phyloP scores from a whole-genome alignment of 2,329 filamentous ascomycete genomes.

The Exophiala calicioides region DNA sequence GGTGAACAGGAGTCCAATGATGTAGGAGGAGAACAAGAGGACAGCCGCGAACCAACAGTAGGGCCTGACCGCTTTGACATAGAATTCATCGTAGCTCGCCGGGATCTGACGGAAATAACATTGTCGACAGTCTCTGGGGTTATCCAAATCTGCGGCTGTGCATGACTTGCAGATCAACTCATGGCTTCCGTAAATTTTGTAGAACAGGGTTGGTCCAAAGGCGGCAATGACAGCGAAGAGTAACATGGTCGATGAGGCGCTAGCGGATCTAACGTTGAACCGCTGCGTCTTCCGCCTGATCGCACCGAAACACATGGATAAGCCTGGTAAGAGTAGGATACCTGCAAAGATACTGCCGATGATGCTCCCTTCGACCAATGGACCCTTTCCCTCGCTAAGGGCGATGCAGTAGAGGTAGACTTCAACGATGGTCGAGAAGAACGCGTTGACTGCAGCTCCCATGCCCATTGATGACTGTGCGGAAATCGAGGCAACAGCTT shows the following conservation, averaged over 20 bases:
- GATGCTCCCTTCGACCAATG: conserved; percentile 92
- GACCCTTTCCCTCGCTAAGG: conserved; percentile 85
- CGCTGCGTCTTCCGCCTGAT: conserved; percentile 97
- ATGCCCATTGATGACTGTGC: conserved; percentile 98
- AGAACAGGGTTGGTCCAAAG: conserved; percentile 94
- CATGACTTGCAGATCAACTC: conserved; percentile 80
- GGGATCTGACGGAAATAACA: conserved; percentile 93
- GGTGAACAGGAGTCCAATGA: conserved; percentile 93
- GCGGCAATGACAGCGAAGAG: conserved; percentile 93
- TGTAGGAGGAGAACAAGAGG: conserved; percentile 86
- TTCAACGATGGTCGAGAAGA: conserved; percentile 96
- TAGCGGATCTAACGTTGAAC: conserved; percentile 94
- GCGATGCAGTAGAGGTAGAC: conserved; percentile 97
- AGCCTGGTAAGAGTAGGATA: conserved; percentile 86
- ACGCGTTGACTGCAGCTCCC: conserved; percentile 94
- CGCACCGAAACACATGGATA: conserved; percentile 98
- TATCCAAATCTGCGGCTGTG: conserved; percentile 57
- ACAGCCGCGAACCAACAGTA: conserved; percentile 88
- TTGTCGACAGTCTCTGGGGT: conserved; percentile 71
- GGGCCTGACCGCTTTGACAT: conserved; percentile 82
- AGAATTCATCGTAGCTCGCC: conserved; percentile 83
- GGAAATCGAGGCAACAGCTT: conserved; percentile 96
- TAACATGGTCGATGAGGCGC: conserved; percentile 96
- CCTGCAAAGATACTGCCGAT: conserved; percentile 98
- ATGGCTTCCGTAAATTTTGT: conserved; percentile 97